These are phyloP conservation scores for Thraustochytrium striatum DNA, from an alignment of 352 stramenopile species.

Conservation along the genomic window DNA sequence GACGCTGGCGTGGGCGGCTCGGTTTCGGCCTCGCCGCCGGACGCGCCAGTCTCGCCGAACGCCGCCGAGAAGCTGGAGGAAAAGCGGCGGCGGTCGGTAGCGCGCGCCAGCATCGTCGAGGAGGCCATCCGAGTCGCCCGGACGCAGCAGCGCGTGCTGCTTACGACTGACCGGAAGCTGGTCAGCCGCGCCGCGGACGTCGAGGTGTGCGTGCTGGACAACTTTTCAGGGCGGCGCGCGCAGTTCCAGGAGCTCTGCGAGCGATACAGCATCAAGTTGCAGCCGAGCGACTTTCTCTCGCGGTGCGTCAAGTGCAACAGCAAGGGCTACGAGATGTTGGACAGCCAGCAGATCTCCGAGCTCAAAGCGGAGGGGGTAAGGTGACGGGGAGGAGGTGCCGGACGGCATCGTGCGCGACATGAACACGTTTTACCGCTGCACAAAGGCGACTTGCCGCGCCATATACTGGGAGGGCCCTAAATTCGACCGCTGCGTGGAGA, in stretches of 20 bases:
- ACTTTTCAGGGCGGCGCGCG: not conserved
- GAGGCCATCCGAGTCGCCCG: not conserved
- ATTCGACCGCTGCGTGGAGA: conserved; percentile 41
- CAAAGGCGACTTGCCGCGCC: not conserved
- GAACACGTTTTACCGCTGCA: conserved; percentile 23
- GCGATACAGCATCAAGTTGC: not conserved
- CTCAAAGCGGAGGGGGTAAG: not conserved
- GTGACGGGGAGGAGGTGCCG: not conserved
- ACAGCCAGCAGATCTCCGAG: not conserved
- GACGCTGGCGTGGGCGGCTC: not conserved
- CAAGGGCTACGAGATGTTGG: not conserved
- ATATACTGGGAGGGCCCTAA: conserved; percentile 45
- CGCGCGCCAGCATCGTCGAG: not conserved
- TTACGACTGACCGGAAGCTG: conserved; percentile 42
- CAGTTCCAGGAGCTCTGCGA: conserved; percentile 42
- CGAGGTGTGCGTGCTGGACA: conserved; percentile 10
- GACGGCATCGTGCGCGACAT: conserved; percentile 3
- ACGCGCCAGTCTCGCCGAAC: too few species aligned
- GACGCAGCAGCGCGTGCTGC: conserved; percentile 19
- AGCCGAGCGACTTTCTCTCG: conserved; percentile 2
- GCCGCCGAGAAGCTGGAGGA: not conserved
- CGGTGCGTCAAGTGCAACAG: conserved; percentile 42
- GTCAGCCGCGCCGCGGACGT: not conserved
- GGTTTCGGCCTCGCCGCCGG: not conserved
- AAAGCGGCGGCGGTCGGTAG: not conserved